These are phyloP conservation scores for Lineolata rhizophorae DNA, from an alignment of 495 filamentous ascomycete genomes.

Conservation along the genomic window DNA sequence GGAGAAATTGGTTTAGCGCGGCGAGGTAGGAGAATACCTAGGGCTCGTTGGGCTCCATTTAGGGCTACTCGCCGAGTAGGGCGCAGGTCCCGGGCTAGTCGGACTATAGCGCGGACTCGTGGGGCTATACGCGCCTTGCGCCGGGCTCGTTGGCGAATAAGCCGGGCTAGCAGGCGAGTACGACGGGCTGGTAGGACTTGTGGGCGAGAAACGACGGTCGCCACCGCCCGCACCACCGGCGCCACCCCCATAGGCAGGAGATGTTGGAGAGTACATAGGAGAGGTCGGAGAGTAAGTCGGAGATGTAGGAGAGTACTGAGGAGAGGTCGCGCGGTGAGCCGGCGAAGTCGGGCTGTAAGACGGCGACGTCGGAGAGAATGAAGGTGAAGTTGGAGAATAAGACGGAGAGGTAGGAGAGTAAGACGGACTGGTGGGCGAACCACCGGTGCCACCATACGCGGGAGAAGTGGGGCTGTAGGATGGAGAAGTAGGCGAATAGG, in stretches of 20 bases:
- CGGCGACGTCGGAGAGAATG: conserved; percentile 13
- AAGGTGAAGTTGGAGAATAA: conserved; percentile 29
- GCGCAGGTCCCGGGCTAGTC: conserved; percentile 12
- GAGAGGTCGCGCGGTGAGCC: conserved; percentile 55
- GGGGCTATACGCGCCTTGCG: conserved; percentile 31
- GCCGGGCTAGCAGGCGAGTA: conserved; percentile 32
- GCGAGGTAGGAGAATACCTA: conserved; percentile 35
- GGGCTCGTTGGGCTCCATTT: conserved; percentile 32
- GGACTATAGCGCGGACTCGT: conserved; percentile 12
- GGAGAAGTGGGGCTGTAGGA: conserved; percentile 35
- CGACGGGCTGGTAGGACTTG: conserved; percentile 40
- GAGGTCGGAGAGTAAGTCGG: conserved; percentile 38
- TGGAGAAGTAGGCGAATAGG: conserved; percentile 22
- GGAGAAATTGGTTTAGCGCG: no score
- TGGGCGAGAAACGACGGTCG: no score
- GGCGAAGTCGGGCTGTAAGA: conserved; percentile 51
- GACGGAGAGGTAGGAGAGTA: conserved; percentile 45
- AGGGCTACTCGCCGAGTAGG: conserved; percentile 36
- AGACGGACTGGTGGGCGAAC: conserved; percentile 23
- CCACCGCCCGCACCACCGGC: no score
- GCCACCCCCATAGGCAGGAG: no score
- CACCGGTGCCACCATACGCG: conserved; percentile 26
- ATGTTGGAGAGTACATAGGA: conserved; percentile 53
- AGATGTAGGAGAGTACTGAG: conserved; percentile 39
- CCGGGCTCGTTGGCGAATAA: conserved; percentile 30